Conservation (phyloP, 805 yeast genomes). For the Yarrowia sp. region DNA sequence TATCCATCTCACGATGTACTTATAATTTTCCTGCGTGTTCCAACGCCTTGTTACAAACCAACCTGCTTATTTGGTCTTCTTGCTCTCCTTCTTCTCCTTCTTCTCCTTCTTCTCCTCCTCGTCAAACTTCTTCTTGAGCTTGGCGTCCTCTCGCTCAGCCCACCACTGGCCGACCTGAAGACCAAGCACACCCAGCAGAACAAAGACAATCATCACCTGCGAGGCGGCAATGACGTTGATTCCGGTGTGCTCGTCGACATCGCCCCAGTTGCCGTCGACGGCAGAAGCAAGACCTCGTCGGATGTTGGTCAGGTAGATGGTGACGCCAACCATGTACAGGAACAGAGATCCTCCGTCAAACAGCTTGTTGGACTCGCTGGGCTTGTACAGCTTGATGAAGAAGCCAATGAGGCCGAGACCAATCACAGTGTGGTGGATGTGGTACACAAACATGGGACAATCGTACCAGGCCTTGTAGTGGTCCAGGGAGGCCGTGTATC, state of each 20-base stretch:
- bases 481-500: slow-evolving; percentile 57
- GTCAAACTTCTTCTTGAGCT: slow-evolving; percentile 29
- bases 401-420: slow-evolving; percentile 69
- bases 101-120: slow-evolving; percentile 31
- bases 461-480: slow-evolving; percentile 77
- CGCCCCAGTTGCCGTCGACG: slow-evolving; percentile 83
- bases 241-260: slow-evolving; percentile 81
- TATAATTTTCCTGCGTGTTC: neutral
- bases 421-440: slow-evolving; percentile 60
- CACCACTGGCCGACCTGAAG: slow-evolving; percentile 88
- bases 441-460: slow-evolving; percentile 58
- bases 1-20: no score
- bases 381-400: slow-evolving; percentile 77
- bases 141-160: slow-evolving; percentile 59
- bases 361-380: slow-evolving; percentile 76
- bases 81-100: slow-evolving; percentile 29
- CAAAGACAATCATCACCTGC: slow-evolving; percentile 67
- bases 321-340: slow-evolving; percentile 66
- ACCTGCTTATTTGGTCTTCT: slow-evolving; percentile 28
- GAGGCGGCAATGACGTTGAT: slow-evolving; percentile 90
- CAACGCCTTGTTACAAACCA: neutral
- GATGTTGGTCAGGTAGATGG: slow-evolving; percentile 83
- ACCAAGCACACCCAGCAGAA: slow-evolving; percentile 73
- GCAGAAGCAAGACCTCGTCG: slow-evolving; percentile 75
- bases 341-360: slow-evolving; percentile 87